Conservation (phyloP, 1,284 basidiomycete genomes). For the Papiliotrema nemorosa region DNA sequence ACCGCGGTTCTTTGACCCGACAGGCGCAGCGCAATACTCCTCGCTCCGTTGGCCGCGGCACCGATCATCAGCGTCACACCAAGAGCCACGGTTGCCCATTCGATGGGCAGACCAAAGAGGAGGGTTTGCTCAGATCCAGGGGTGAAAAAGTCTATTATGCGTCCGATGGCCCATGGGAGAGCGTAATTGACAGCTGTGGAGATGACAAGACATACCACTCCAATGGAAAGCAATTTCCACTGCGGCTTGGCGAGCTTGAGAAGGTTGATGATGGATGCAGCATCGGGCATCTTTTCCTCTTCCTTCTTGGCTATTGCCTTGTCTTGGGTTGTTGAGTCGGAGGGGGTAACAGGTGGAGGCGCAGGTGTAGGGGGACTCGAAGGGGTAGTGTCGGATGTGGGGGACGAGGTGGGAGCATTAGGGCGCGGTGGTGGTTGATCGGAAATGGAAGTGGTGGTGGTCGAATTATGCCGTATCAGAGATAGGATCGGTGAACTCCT, state of each 20-base stretch:
- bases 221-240: slow-evolving; percentile 38
- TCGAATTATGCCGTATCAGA: slow-evolving; percentile 17
- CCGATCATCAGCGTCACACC: slow-evolving; percentile 36
- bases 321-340: neutral
- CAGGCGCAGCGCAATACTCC: slow-evolving; percentile 40
- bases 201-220: slow-evolving; percentile 34
- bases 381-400: neutral
- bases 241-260: slow-evolving; percentile 43
- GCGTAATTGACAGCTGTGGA: slow-evolving; percentile 42
- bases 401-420: neutral
- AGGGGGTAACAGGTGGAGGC: neutral
- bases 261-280: slow-evolving; percentile 40
- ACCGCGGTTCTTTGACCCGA: slow-evolving; percentile 46
- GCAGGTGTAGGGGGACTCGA: neutral
- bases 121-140: slow-evolving; percentile 40
- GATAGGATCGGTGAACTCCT: neutral
- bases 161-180: slow-evolving; percentile 44
- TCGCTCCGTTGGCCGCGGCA: slow-evolving; percentile 41
- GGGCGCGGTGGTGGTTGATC: slow-evolving; percentile 6
- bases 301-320: neutral
- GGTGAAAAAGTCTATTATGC: slow-evolving; percentile 47
- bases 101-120: slow-evolving; percentile 43
- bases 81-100: slow-evolving; percentile 35
- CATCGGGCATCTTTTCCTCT: slow-evolving; percentile 27
- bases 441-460: neutral